Evolutionary conservation across 345 rosid species (phyloP).

Genomic region (Acer yangbiense): DNA sequence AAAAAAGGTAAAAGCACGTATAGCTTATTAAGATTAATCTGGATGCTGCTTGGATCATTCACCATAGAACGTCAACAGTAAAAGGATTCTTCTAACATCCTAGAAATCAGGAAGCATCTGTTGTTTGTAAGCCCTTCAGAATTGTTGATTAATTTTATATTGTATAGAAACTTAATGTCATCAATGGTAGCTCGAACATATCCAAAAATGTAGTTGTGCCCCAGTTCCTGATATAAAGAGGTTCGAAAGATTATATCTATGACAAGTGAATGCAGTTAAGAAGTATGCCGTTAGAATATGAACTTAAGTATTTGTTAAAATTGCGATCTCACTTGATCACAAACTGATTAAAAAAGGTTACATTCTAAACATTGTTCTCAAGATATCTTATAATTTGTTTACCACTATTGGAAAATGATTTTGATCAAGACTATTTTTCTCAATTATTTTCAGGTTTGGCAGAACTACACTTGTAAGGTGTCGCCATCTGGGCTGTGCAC

Average conservation of each 20-base stretch:
- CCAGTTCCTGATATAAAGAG: background rate
- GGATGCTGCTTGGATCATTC: background rate
- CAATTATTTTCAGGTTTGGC: constrained; percentile 65
- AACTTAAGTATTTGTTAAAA: background rate
- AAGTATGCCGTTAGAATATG: background rate
- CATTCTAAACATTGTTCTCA: background rate
- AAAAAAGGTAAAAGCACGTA: background rate
- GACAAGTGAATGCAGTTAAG: background rate
- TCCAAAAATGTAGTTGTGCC: background rate
- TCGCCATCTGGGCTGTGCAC: constrained; percentile 56
- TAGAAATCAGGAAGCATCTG: no score
- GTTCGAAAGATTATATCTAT: background rate
- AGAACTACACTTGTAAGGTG: constrained; percentile 58
- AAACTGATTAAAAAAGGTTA: background rate
- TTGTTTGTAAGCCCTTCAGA: no score
- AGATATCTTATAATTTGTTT: background rate
- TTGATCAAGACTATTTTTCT: background rate
- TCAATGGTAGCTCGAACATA: no score
- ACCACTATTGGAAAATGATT: background rate
- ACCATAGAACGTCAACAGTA: background rate
- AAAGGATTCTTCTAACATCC: no score
- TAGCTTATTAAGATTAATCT: background rate
- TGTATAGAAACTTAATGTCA: no score
- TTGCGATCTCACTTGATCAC: background rate
- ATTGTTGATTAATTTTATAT: no score